phyloP scores from a whole-genome alignment of 768 basidiomycete species.

The Boletales sp. region DNA sequence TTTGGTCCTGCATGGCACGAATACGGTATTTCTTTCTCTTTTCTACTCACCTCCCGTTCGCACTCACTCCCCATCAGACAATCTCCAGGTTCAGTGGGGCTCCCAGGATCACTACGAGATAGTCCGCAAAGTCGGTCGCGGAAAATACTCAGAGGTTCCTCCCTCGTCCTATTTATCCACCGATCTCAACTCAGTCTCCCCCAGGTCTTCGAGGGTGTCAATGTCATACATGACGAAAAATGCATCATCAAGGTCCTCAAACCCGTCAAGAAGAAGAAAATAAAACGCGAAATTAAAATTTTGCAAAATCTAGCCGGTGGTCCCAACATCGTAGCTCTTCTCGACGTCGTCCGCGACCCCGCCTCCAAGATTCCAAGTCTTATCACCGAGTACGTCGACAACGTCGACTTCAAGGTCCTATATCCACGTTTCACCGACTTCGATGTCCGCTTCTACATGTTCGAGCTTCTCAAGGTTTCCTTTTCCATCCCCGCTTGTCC shows the following conservation, averaged over 20 bases:
- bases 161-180: conserved; percentile 3
- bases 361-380: conserved; percentile 96
- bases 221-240: conserved; percentile 87
- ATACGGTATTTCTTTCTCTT: conserved; percentile 64
- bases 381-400: conserved; percentile 97
- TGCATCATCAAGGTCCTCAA: conserved; percentile 99
- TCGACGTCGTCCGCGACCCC: conserved; percentile 95
- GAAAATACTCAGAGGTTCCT: conserved; percentile 90
- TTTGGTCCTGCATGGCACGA: conserved; percentile 92
- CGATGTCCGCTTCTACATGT: conserved; percentile 96
- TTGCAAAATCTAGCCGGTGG: conserved; percentile 95
- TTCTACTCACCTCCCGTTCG: background rate
- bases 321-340: conserved; percentile 87
- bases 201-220: conserved; percentile 91
- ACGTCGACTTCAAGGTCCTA: conserved; percentile 94
- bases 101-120: conserved; percentile 98
- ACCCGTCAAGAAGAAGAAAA: conserved; percentile 99
- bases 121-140: conserved; percentile 91
- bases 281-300: conserved; percentile 98
- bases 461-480: conserved; percentile 86
- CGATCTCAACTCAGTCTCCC: conserved; percentile 5
- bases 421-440: conserved; percentile 95
- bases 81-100: conserved; percentile 96
- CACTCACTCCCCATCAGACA: conserved; percentile 53
- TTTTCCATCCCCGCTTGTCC: background rate